Conservation (phyloP, 495 filamentous ascomycete species). For the Aspergillus bertholletiae region DNA sequence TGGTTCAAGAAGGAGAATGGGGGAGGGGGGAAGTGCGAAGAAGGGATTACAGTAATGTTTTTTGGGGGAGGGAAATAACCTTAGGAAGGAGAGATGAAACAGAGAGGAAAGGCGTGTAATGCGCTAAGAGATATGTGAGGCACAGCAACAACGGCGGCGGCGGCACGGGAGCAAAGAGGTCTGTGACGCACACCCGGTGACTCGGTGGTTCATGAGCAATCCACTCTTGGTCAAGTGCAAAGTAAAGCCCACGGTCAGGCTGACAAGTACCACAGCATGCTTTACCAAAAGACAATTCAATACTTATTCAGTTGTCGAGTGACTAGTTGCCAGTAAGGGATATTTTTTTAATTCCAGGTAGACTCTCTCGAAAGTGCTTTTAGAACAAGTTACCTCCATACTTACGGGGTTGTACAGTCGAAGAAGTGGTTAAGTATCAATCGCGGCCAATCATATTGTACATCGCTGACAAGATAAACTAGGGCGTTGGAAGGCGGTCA, state of each 20-base stretch:
- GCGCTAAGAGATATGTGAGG: slow-evolving; percentile 4
- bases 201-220: slow-evolving; percentile 17
- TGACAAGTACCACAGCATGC: slow-evolving; percentile 7
- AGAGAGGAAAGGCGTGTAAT: slow-evolving; percentile 42
- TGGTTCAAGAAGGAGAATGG: neutral
- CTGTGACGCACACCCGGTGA: slow-evolving; percentile 34
- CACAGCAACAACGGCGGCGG: slow-evolving; percentile 3
- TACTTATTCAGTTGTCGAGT: neutral
- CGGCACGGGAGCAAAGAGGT: slow-evolving; percentile 12
- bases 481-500: slow-evolving; percentile 13
- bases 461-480: neutral
- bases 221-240: slow-evolving; percentile 13
- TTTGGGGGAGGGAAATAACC: no score
- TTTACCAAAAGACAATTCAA: neutral
- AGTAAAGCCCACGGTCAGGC: slow-evolving; percentile 1
- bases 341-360: neutral
- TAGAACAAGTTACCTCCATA: neutral
- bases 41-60: slow-evolving; percentile 10
- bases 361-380: neutral
- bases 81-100: slow-evolving; percentile 24
- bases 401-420: neutral
- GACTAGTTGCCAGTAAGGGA: neutral
- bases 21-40: neutral
- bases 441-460: neutral
- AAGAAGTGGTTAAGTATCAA: neutral